Percentiles rank a stretch among this genome's conserved stretches.
Conservation (phyloP, 306 rosid species). For the Heteromeles arbutifolia region DNA sequence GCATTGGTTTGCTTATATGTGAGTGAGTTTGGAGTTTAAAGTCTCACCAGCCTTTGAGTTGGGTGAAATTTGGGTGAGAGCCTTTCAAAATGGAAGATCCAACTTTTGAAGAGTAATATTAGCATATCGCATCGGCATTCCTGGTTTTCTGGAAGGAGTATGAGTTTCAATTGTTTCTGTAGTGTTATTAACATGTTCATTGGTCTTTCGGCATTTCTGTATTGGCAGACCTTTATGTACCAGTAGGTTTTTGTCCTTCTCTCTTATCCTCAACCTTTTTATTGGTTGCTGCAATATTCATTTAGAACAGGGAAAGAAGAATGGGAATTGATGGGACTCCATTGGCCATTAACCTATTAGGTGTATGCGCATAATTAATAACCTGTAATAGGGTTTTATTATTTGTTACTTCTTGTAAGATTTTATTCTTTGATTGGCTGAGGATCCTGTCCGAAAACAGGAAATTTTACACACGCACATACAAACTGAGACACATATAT, state of each 20-base stretch:
- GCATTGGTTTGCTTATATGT: background rate
- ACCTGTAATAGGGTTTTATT: background rate
- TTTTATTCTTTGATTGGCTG: background rate
- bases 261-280: background rate
- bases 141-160: background rate
- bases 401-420: background rate
- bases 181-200: background rate
- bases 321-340: background rate
- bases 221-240: background rate
- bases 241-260: background rate
- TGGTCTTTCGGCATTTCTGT: background rate
- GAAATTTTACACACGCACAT: background rate
- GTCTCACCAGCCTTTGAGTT: background rate
- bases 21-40: background rate
- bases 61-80: background rate
- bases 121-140: background rate
- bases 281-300: background rate
- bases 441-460: background rate
- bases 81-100: background rate
- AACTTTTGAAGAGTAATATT: background rate
- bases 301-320: background rate
- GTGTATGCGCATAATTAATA: background rate
- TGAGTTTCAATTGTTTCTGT: background rate
- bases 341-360: background rate
- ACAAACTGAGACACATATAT: background rate